Percentiles rank a stretch among this genome's conserved stretches.
phyloP scores from a whole-genome alignment of 78 protist genomes.

The Planoprotostelium fungivorum region DNA sequence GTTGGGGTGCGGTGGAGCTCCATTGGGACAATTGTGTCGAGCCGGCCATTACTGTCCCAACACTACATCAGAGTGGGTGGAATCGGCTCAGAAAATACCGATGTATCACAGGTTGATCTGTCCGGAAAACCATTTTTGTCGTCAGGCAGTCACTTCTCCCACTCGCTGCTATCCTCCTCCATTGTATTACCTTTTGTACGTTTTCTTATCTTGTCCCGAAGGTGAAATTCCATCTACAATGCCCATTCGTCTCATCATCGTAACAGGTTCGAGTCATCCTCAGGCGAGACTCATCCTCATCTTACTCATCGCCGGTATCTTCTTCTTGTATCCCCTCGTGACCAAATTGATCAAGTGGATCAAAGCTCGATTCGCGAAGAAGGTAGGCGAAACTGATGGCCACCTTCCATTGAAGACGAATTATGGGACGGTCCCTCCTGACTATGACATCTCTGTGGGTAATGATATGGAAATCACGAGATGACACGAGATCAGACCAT shows the following conservation, averaged over 20 bases:
- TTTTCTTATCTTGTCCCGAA: neutral
- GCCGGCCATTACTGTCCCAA: neutral
- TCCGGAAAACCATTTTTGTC: neutral
- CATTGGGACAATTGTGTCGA: neutral
- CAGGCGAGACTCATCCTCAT: neutral
- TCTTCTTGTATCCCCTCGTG: neutral
- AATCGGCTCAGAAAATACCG: neutral
- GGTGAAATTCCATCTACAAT: neutral
- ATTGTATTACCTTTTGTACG: neutral
- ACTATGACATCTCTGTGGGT: neutral
- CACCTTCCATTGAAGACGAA: too few relatives aligned
- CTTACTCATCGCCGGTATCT: neutral
- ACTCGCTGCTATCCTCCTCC: neutral
- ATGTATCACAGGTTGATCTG: neutral
- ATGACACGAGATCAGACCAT: neutral
- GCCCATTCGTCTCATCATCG: neutral
- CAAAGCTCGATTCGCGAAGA: too few relatives aligned
- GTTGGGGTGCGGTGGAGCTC: neutral
- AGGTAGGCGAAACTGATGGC: too few relatives aligned
- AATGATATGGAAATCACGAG: neutral
- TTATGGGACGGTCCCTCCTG: neutral
- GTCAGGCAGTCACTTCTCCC: neutral
- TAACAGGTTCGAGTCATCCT: neutral
- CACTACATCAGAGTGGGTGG: neutral
- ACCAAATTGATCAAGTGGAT: neutral